phyloP scores from a whole-genome alignment of 1,139 yeast species.

The Zygosaccharomyces sapae region DNA sequence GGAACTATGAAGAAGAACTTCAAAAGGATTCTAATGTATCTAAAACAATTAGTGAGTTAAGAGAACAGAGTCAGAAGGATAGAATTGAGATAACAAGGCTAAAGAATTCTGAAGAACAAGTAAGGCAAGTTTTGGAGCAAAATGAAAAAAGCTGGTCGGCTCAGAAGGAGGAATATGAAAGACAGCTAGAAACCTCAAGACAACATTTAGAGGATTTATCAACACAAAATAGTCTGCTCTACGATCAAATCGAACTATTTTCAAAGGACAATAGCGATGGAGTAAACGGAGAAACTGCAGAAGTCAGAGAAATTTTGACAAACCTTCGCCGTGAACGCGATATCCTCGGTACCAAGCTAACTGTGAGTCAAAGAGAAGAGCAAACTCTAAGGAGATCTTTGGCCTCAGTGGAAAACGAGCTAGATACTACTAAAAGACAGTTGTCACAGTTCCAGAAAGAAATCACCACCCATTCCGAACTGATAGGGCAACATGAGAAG shows the following conservation, averaged over 20 bases:
- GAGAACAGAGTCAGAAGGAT: conserved; percentile 42
- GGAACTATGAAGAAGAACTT: conserved; percentile 55
- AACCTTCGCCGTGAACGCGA: conserved; percentile 77
- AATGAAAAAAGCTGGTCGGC: conserved; percentile 45
- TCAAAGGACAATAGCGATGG: conserved; percentile 8
- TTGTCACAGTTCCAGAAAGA: conserved; percentile 7
- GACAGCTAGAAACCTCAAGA: conserved; percentile 48
- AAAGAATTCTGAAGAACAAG: conserved; percentile 35
- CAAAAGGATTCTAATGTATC: conserved; percentile 55
- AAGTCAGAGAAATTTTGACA: conserved; percentile 46
- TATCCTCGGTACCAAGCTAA: conserved; percentile 56
- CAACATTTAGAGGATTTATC: conserved; percentile 53
- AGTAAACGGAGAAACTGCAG: conserved; percentile 23
- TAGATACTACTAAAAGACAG: conserved; percentile 11
- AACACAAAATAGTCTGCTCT: conserved; percentile 61
- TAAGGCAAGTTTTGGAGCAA: conserved; percentile 35
- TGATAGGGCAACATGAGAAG: conserved; percentile 48
- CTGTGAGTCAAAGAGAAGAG: conserved; percentile 37
- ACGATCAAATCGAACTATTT: conserved; percentile 63
- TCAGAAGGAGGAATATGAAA: conserved; percentile 45
- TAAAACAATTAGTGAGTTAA: conserved; percentile 42
- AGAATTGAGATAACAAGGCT: conserved; percentile 40
- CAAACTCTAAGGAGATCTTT: conserved; percentile 40
- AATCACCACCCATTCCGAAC: conserved; percentile 33
- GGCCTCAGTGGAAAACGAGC: conserved; percentile 36